Evolutionary conservation across 2,329 filamentous ascomycete genomes (phyloP), one percentile per base, ranked within the genome.

Genomic region (Lachnellula occidentalis): DNA sequence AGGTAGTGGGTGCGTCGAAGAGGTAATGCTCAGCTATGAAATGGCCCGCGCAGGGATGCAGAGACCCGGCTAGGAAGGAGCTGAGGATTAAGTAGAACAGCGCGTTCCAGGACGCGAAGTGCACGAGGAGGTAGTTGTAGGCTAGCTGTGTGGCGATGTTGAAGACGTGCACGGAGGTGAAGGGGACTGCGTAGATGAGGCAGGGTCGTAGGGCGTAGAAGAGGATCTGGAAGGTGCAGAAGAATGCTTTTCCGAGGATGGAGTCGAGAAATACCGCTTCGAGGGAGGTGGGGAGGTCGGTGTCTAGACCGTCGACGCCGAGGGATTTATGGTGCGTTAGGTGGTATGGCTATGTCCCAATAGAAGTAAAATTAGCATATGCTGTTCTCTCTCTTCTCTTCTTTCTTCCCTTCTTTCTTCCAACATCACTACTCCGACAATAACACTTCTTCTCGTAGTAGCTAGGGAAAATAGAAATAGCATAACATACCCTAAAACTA

Each of bases 21-120:
- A 92, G 87, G 74, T 92, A 92, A 74, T 99, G 94, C 76, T 99
- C 94, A 55, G 94, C 92, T 72, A 99, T 99, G 78, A 99, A 99
- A 75, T 99, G 94, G 45, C 90, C 94, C 0, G 94, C 94, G 56
- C 92, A 90, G 3, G 94, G 94, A 74, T 99, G 94, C 34, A 99
- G 80, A 46, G 87, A 92, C 36, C 94, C 94, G 1, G 94, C 94
- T 2, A 99, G 81, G 78, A 99, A 97, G 50, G 89, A 94, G 67
- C 87, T 94, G 63, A 95, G 75, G 50, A 99, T 76, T 42, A 99
- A 77, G 76, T 99, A 99, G 60, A 84, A 80, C 45, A 97, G 69
- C 0, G 90, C 80, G 61, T 85, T 80, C 53, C 76, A 67, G 45
- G 86, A 85, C 54, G 82, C 78, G 50, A 76, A 72, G 57, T 76